Evolutionary conservation across 352 stramenopile species (phyloP), one percentile per base, ranked within the genome.

Genomic region (Plasmopara viticola): DNA sequence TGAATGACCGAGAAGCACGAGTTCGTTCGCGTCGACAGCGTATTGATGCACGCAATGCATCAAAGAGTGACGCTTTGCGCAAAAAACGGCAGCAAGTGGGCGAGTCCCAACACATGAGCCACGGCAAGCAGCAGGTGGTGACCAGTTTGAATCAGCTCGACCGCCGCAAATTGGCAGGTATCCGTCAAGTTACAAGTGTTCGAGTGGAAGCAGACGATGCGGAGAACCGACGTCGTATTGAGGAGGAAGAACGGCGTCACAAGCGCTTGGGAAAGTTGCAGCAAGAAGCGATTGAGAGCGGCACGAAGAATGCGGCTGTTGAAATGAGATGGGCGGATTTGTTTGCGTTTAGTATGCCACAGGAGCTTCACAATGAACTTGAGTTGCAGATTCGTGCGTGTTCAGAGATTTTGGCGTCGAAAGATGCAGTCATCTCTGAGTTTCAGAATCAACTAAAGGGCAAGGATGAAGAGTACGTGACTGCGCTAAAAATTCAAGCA

Each of bases 391-490:
- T 93, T 30, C 63, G 59, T 14, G 72, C 86, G 15, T 98, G 93
- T 56, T 45, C 56, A n/a, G 84, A 90, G 44, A 97, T 98, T 51
- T 73, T 98, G 58, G 70, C 66, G 15, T 95, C 76, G 2, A 98
- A 98, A 66, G 85, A 96, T 56, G 60, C 58, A 0, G 62, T 97
- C 6, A 95, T 97, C 55, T 74, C 67, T 25, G 86, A 94, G 50
- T 96, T 97, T 53, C 87, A 97, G 66, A 61, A 62, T 2, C 85
- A 97, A 58, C 68, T 98, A 9, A 97, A 96, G 47, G 68, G 65
- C 28, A 98, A 98, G 54, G 93, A 98, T 53, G 93, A 98, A 67
- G 86, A 97, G 62, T 98, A 98, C 58, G 91, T 98, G 31, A 90
- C 78, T 15, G 64, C 90, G 14, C 77, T 98, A 13, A 95, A 96